Percentiles rank a stretch among this genome's conserved stretches.
These are phyloP conservation scores for Aspergillus novoparasiticus DNA, from an alignment of 2,329 filamentous ascomycete species.

Conservation along the genomic window DNA sequence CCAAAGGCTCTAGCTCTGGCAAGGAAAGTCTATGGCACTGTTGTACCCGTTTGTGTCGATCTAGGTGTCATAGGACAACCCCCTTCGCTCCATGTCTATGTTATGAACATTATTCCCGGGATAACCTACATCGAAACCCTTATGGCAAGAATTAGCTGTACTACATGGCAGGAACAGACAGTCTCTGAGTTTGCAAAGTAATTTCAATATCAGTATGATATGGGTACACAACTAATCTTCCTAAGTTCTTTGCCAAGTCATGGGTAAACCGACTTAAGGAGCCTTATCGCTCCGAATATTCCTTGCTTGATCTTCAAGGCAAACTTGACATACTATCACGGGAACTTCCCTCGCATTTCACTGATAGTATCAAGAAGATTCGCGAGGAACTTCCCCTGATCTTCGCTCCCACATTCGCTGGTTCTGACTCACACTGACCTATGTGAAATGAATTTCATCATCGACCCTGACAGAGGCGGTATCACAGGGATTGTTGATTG, in stretches of 20 bases:
- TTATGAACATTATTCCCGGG: not conserved
- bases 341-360: not conserved
- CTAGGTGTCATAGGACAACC: not conserved
- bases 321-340: not conserved
- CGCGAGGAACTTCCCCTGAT: not conserved
- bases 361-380: not conserved
- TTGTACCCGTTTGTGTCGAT: not conserved
- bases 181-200: not conserved
- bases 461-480: no score
- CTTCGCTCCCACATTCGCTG: no score
- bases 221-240: no score
- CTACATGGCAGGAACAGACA: not conserved
- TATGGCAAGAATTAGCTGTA: not conserved
- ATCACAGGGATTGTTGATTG: no score
- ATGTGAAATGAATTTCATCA: no score
- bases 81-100: not conserved
- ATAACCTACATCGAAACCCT: not conserved
- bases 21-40: not conserved
- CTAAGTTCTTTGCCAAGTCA: not conserved
- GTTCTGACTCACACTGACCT: no score
- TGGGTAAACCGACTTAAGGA: not conserved
- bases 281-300: not conserved
- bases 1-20: not conserved
- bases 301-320: not conserved
- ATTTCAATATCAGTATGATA: no score